Percentiles rank a stretch among this genome's conserved stretches.
Evolutionary conservation across 75 land plant genomes (phyloP).

Genomic region (Picea glauca): DNA sequence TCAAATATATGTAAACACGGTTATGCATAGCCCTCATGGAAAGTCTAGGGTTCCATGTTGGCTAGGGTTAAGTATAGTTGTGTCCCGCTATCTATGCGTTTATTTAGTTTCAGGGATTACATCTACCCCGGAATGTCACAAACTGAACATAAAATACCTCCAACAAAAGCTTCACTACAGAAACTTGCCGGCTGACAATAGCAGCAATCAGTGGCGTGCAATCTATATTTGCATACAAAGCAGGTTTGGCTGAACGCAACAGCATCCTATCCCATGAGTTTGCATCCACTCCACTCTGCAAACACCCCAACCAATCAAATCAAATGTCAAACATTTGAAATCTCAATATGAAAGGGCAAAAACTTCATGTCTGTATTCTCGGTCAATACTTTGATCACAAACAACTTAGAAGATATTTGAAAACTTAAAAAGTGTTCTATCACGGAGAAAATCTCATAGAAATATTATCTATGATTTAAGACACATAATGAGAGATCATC

Average conservation of each 20-base stretch:
- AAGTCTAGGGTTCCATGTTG: no score
- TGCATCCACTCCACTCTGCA: conserved; percentile 70
- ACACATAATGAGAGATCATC: background rate
- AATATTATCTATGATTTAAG: background rate
- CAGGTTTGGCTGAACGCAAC: conserved; percentile 75
- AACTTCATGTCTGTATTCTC: background rate
- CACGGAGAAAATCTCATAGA: background rate
- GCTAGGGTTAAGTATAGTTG: no score
- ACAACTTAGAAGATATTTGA: background rate
- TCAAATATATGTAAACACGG: no score
- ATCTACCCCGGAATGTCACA: no score
- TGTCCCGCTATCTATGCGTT: no score
- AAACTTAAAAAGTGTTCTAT: background rate
- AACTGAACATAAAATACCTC: conserved; percentile 30
- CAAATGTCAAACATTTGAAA: background rate
- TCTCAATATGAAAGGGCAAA: background rate
- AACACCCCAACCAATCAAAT: background rate
- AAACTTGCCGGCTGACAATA: conserved; percentile 57
- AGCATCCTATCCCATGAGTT: conserved; percentile 64
- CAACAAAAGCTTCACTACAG: conserved; percentile 57
- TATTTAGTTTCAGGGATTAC: no score
- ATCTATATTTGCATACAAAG: conserved; percentile 56
- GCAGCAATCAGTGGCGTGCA: conserved; percentile 82
- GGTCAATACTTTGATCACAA: background rate
- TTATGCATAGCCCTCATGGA: no score